Evolutionary conservation across 2,329 filamentous ascomycete genomes (phyloP).

Genomic region (Coleophoma cylindrospora): DNA sequence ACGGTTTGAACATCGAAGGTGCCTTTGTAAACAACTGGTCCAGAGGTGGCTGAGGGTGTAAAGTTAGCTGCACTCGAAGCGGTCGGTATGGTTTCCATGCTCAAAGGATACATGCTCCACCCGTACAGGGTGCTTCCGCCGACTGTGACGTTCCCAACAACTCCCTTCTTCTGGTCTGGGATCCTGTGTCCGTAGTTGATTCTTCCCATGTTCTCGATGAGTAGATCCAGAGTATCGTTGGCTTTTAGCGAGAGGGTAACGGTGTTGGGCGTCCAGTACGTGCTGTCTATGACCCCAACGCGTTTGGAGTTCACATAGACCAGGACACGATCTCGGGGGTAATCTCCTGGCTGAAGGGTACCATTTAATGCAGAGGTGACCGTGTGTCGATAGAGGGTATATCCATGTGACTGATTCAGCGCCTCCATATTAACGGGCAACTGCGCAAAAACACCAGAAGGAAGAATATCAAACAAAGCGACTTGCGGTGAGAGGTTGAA

Average conservation of each 20-base stretch:
- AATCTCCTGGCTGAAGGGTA: constrained; percentile 34
- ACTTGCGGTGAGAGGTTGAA: constrained; percentile 32
- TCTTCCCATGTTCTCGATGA: constrained; percentile 47
- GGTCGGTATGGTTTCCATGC: constrained; percentile 24
- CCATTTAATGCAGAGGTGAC: constrained; percentile 24
- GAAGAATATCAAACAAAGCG: constrained; percentile 32
- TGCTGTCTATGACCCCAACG: constrained; percentile 40
- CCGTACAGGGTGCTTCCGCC: constrained; percentile 25
- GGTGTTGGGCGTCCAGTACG: constrained; percentile 32
- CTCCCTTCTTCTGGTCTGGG: constrained; percentile 40
- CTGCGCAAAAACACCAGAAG: constrained; percentile 15
- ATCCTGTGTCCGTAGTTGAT: constrained; percentile 39
- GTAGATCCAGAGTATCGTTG: constrained; percentile 35
- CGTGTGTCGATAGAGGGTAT: constrained; percentile 36
- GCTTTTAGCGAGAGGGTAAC: constrained; percentile 31
- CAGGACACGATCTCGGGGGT: constrained; percentile 39
- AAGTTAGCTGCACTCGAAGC: not conserved
- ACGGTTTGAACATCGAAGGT: constrained; percentile 22
- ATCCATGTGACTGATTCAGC: constrained; percentile 38
- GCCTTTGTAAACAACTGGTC: constrained; percentile 23
- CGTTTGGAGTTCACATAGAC: constrained; percentile 39
- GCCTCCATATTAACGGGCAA: constrained; percentile 39
- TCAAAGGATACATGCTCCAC: constrained; percentile 36
- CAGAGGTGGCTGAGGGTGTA: not conserved
- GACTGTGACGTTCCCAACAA: constrained; percentile 37